phyloP scores from a whole-genome alignment of 768 basidiomycete genomes.

The Boletus patriciae region DNA sequence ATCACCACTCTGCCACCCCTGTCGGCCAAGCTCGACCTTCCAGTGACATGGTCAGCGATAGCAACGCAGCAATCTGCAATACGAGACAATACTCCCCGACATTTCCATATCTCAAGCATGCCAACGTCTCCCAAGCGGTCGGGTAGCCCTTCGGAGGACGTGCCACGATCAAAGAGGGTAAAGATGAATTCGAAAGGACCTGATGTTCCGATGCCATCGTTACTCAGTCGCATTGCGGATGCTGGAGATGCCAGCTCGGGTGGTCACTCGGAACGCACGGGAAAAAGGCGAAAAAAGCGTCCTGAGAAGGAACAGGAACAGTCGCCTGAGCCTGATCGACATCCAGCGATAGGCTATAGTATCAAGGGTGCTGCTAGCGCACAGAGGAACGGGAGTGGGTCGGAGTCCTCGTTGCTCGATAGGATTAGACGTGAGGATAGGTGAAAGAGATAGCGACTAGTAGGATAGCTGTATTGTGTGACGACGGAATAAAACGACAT shows the following conservation, averaged over 20 bases:
- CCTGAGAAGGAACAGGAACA: constrained; percentile 19
- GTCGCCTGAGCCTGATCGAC: constrained; percentile 33
- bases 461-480: constrained; percentile 23
- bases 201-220: constrained; percentile 36
- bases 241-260: constrained; percentile 17
- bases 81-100: constrained; percentile 14
- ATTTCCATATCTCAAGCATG: constrained; percentile 3
- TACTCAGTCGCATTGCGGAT: constrained; percentile 45
- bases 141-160: constrained; percentile 30
- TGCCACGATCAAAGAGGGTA: constrained; percentile 37
- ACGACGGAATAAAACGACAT: constrained; percentile 10
- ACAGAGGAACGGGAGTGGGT: constrained; percentile 19
- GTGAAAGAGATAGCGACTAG: constrained; percentile 29
- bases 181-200: constrained; percentile 29
- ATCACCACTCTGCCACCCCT: constrained; percentile 10
- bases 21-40: constrained; percentile 13
- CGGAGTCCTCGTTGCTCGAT: constrained; percentile 34
- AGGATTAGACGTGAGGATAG: constrained; percentile 32
- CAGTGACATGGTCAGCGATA: constrained; percentile 14
- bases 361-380: constrained; percentile 55
- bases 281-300: constrained; percentile 22
- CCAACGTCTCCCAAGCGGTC: constrained; percentile 28
- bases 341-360: constrained; percentile 45
- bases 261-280: constrained; percentile 19
- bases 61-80: constrained; percentile 8